Base-by-base conservation (phyloP, 257 asterid species). In the Fraxinus pennsylvanica region DNA sequence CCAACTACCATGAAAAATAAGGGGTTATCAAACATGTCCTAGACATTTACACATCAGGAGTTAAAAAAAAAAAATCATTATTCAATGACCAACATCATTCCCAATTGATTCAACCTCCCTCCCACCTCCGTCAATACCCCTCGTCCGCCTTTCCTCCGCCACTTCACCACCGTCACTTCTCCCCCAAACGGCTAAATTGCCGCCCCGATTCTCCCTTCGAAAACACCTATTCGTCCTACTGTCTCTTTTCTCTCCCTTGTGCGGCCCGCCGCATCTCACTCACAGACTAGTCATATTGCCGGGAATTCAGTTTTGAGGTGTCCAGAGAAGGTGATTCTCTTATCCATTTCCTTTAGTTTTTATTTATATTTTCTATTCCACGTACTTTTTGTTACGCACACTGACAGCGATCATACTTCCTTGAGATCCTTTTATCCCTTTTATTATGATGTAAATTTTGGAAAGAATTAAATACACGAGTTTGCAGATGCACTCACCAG, bases 321-420 rank as follows among this genome's bases (percentile, higher is more conserved):
- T 65, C 33, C 67, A 17, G 72, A 66, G 30, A 67, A 71, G 85
- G 85, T 29, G 61, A 81, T 79, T 67, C 9, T 59, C 68, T 65
- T 15, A 14, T 36, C 67, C 35, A 3, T 47, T 43, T 68, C 45
- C 27, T 0, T 10, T 29, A 25, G 36, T 29, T 59, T 38, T 72
- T 12, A 72, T 5, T 68, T 36, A 8, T 71, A 43, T 81, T 32
- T 61, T 15, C 57, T 65, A 66, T 54, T 79, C 9, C 35, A 41
- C 50, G 12, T 75, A 47, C 52, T 33, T 15, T 45, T 3, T 22
- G 29, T 59, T 29, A 27, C 54, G 63, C 47, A 47, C 33, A 50
- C 71, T 71, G 81, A 54, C 74, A 65, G 77, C 73, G 87, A 84
- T 84, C 85, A 47, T 74, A 32, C 2, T 65, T 71, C 66, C 47